These are phyloP conservation scores for Fonsecaea pedrosoi DNA, from an alignment of 2,329 filamentous ascomycete genomes.

Conservation along the genomic window DNA sequence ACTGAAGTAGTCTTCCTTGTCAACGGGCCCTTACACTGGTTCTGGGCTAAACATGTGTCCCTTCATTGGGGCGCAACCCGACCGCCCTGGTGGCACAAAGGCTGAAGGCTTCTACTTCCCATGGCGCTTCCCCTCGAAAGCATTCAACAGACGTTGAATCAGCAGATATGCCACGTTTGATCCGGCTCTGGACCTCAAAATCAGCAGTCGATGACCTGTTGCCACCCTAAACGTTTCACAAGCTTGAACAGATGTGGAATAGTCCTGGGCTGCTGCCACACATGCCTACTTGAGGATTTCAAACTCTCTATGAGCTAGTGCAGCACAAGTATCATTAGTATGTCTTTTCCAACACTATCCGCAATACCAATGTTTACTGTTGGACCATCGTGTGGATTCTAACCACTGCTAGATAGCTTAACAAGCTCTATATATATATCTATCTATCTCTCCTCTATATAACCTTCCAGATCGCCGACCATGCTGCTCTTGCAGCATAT, in stretches of 20 bases:
- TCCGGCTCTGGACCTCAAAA: neutral
- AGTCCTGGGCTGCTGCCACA: neutral
- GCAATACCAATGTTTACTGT: neutral
- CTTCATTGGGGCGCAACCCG: neutral
- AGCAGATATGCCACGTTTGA: neutral
- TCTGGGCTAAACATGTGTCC: neutral
- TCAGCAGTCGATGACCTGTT: neutral
- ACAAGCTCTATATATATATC: neutral
- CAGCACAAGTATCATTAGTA: neutral
- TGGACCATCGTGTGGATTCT: neutral
- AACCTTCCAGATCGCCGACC: neutral
- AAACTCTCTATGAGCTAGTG: neutral
- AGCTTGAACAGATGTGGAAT: neutral
- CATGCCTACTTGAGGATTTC: neutral
- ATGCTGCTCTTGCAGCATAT: neutral
- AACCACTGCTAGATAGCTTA: neutral
- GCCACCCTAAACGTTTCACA: neutral
- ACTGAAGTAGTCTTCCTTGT: neutral
- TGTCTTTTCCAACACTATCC: neutral
- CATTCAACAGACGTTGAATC: neutral
- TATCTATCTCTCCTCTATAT: neutral
- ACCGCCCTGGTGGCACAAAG: neutral
- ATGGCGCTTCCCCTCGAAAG: neutral
- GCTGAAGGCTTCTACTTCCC: neutral
- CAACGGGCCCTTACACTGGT: neutral